A percentile compares a stretch with the other conserved stretches of the same genome.
Evolutionary conservation across 345 rosid species (phyloP).

Genomic region (Toxicodendron radicans): DNA sequence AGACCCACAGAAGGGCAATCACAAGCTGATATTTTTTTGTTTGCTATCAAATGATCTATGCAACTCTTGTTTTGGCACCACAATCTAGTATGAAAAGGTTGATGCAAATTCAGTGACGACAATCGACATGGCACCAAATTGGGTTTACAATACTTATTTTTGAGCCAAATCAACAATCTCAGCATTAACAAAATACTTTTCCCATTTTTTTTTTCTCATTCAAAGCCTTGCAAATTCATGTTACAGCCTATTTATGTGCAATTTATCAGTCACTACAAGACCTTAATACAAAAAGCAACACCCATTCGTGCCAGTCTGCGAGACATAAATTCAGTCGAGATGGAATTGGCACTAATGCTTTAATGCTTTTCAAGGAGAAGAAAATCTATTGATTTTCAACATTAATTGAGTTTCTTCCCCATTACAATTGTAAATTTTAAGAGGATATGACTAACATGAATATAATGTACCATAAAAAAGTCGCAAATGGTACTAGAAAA

Average conservation of each 20-base stretch:
- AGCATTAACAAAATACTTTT: background rate
- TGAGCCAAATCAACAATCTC: background rate
- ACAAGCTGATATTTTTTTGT: too few species aligned
- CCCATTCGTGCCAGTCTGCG: background rate
- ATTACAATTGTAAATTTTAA: background rate
- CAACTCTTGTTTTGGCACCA: background rate
- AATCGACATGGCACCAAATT: too few species aligned
- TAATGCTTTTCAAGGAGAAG: background rate
- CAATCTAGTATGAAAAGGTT: background rate
- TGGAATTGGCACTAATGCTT: background rate
- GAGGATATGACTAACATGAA: background rate
- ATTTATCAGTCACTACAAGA: background rate
- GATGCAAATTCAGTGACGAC: background rate
- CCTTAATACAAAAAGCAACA: background rate
- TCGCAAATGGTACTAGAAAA: background rate
- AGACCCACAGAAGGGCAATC: background rate
- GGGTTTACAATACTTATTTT: background rate
- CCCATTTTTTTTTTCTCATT: too few species aligned
- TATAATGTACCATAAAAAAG: background rate
- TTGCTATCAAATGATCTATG: too few species aligned
- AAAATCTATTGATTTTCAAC: background rate
- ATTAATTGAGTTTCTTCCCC: background rate
- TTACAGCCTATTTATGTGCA: background rate
- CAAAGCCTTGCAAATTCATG: background rate
- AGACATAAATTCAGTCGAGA: background rate